Evolutionary conservation across 805 yeast species (phyloP).

Genomic region (Pichia nanzhaoensis): DNA sequence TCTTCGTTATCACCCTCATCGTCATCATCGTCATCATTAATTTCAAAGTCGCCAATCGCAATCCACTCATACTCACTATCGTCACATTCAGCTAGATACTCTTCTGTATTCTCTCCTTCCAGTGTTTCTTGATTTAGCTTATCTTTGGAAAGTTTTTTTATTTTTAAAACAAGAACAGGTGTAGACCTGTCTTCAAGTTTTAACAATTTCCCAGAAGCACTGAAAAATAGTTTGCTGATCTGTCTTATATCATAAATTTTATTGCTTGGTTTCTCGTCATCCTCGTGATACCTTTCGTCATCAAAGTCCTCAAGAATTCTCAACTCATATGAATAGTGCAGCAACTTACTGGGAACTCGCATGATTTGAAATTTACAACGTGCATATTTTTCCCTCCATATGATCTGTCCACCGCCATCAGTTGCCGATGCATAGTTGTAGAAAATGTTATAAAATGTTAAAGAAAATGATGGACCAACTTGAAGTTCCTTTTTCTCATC

Average conservation of each 20-base stretch:
- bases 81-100: constrained; percentile 7
- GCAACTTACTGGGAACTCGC: constrained; percentile 20
- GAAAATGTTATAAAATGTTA: constrained; percentile 57
- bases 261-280: constrained; percentile 35
- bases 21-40: constrained; percentile 23
- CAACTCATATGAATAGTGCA: constrained; percentile 37
- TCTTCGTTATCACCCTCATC: constrained; percentile 31
- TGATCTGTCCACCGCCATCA: constrained; percentile 34
- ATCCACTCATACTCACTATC: constrained; percentile 36
- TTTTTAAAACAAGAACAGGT: constrained; percentile 63
- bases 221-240: constrained; percentile 52
- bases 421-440: constrained; percentile 41
- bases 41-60: constrained; percentile 42
- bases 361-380: constrained; percentile 41
- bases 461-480: constrained; percentile 56
- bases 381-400: constrained; percentile 72
- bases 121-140: constrained; percentile 10
- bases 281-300: constrained; percentile 70
- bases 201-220: constrained; percentile 61
- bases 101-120: constrained; percentile 10
- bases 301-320: constrained; percentile 51
- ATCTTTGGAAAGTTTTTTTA: constrained; percentile 22
- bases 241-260: constrained; percentile 33
- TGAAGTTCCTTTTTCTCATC: constrained; percentile 16
- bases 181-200: constrained; percentile 53